phyloP scores from a whole-genome alignment of 1,284 basidiomycete species.

The Leccinum griseonigrum region DNA sequence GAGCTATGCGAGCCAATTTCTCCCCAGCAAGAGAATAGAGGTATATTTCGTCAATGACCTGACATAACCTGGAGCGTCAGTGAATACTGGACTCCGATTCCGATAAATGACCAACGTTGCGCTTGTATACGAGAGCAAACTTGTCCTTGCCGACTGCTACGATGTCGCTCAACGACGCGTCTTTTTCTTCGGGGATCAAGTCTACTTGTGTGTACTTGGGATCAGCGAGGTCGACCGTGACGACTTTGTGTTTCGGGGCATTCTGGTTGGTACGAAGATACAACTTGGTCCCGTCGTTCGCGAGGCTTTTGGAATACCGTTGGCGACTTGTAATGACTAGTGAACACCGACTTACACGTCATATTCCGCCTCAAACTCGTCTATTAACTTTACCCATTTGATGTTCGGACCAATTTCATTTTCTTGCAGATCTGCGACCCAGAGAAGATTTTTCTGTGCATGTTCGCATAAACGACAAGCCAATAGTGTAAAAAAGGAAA shows the following conservation, averaged over 20 bases:
- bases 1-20: slow-evolving; percentile 55
- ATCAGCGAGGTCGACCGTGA: slow-evolving; percentile 63
- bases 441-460: slow-evolving; percentile 66
- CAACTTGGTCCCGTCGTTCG: slow-evolving; percentile 64
- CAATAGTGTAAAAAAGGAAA: not conserved
- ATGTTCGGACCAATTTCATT: slow-evolving; percentile 61
- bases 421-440: slow-evolving; percentile 65
- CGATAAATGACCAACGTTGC: slow-evolving; percentile 51
- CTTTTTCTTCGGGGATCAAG: slow-evolving; percentile 70
- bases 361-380: slow-evolving; percentile 65
- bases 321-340: not conserved
- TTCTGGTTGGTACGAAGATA: slow-evolving; percentile 67
- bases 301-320: slow-evolving; percentile 44
- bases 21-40: slow-evolving; percentile 65
- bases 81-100: not conserved
- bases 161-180: slow-evolving; percentile 57
- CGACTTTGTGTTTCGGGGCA: slow-evolving; percentile 65
- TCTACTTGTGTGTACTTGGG: slow-evolving; percentile 51
- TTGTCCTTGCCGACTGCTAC: slow-evolving; percentile 55
- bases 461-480: not conserved
- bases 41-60: slow-evolving; percentile 85
- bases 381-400: slow-evolving; percentile 66
- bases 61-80: slow-evolving; percentile 16
- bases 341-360: slow-evolving; percentile 45
- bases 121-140: slow-evolving; percentile 68